phyloP scores from a whole-genome alignment of 1,284 basidiomycete genomes.

The Apiotrichum sp. region DNA sequence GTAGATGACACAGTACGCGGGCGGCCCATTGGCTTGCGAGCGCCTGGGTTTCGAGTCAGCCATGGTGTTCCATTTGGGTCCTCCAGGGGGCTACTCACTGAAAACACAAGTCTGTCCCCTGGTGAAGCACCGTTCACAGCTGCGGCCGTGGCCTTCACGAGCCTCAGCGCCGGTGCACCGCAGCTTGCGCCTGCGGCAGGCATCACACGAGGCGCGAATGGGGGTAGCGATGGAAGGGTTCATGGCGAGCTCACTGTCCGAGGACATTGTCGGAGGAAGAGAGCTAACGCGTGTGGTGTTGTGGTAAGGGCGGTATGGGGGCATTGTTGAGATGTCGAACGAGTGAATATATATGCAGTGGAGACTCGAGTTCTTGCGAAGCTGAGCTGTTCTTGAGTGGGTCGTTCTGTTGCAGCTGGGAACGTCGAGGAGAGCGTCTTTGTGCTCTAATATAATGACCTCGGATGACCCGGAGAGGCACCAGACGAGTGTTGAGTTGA shows the following conservation, averaged over 20 bases:
- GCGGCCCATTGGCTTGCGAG: constrained; percentile 2
- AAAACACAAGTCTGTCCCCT: background rate
- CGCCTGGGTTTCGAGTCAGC: background rate
- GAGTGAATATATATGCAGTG: too few relatives aligned
- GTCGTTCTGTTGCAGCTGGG: too few relatives aligned
- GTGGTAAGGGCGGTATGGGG: background rate
- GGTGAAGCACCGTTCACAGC: background rate
- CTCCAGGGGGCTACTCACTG: background rate
- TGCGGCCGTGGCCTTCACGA: background rate
- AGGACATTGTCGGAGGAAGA: background rate
- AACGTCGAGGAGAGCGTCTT: too few relatives aligned
- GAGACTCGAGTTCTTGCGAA: too few relatives aligned
- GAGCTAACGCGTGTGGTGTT: background rate
- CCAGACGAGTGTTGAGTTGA: too few relatives aligned
- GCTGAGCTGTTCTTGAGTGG: too few relatives aligned
- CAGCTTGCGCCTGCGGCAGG: constrained; percentile 2
- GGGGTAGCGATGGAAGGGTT: background rate
- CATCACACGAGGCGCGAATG: background rate
- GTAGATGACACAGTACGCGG: background rate
- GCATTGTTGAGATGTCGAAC: background rate
- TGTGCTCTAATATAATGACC: too few relatives aligned
- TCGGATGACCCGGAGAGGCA: too few relatives aligned
- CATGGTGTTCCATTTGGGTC: background rate
- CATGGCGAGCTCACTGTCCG: background rate
- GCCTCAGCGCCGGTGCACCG: constrained; percentile 1